Evolutionary conservation across 164 flowering plant genomes (phyloP).

Genomic region (Tetracentron sinense): DNA sequence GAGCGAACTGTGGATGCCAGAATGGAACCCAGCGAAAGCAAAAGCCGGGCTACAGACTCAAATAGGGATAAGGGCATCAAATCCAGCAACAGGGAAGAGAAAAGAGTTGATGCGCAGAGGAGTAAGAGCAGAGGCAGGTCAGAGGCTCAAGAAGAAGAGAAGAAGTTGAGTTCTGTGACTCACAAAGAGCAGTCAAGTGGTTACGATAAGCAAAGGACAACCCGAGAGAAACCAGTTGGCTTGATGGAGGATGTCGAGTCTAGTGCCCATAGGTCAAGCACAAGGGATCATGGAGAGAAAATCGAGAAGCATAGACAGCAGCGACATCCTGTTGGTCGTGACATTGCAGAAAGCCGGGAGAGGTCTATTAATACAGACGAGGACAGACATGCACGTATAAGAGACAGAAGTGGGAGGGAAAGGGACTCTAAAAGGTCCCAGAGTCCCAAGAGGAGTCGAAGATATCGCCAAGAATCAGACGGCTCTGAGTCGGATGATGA

Average conservation of each 20-base stretch:
- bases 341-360: slow-evolving; percentile 45
- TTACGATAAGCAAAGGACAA: slow-evolving; percentile 27
- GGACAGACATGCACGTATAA: slow-evolving; percentile 38
- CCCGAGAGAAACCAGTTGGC: slow-evolving; percentile 18
- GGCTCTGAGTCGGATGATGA: slow-evolving; percentile 62
- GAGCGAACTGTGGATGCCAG: slow-evolving; percentile 42
- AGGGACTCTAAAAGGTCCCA: slow-evolving; percentile 47
- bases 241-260: slow-evolving; percentile 25
- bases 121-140: slow-evolving; percentile 45
- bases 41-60: slow-evolving; percentile 39
- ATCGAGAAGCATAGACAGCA: slow-evolving; percentile 54
- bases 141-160: slow-evolving; percentile 55
- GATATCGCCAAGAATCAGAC: slow-evolving; percentile 54
- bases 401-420: slow-evolving; percentile 58
- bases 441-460: slow-evolving; percentile 66
- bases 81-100: slow-evolving; percentile 57
- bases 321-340: slow-evolving; percentile 35
- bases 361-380: slow-evolving; percentile 51
- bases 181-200: slow-evolving; percentile 43
- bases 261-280: slow-evolving; percentile 18
- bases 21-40: slow-evolving; percentile 43
- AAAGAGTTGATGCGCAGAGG: slow-evolving; percentile 53
- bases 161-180: slow-evolving; percentile 28
- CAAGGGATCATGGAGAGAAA: slow-evolving; percentile 41
- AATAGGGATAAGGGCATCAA: slow-evolving; percentile 43